Conservation (phyloP, 2,329 filamentous ascomycete genomes). For the Fusarium sp. region DNA sequence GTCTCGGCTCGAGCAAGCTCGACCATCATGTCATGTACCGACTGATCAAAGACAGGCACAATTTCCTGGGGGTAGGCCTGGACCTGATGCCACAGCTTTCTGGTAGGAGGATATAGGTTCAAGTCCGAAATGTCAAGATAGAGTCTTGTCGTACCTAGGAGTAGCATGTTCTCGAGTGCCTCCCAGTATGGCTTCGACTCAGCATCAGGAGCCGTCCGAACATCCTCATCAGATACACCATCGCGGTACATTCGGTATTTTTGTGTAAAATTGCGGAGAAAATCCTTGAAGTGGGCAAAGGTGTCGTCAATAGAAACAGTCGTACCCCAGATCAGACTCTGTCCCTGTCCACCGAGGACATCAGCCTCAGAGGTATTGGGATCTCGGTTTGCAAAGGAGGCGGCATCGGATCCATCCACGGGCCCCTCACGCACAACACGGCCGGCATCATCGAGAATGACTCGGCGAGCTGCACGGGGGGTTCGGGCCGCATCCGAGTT, state of each 20-base stretch:
- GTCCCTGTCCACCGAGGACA: conserved; percentile 82
- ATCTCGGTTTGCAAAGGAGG: conserved; percentile 73
- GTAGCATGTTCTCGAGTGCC: conserved; percentile 90
- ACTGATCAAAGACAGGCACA: conserved; percentile 95
- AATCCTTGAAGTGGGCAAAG: conserved; percentile 89
- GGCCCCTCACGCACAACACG: conserved; percentile 67
- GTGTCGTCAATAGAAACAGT: conserved; percentile 95
- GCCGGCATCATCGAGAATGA: conserved; percentile 70
- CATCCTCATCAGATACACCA: conserved; percentile 83
- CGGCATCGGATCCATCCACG: conserved; percentile 66
- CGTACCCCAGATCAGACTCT: conserved; percentile 94
- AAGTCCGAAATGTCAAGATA: conserved; percentile 92
- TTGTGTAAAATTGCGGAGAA: conserved; percentile 88
- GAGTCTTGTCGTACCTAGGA: conserved; percentile 84
- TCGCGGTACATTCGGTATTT: conserved; percentile 96
- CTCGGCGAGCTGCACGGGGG: conserved; percentile 63
- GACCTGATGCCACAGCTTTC: conserved; percentile 95
- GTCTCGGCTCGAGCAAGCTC: conserved; percentile 87
- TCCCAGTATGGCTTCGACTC: conserved; percentile 86
- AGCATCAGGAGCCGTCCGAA: conserved; percentile 75
- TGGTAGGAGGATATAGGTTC: conserved; percentile 90
- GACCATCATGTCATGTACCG: conserved; percentile 91
- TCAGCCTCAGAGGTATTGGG: conserved; percentile 94
- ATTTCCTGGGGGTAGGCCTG: conserved; percentile 97
- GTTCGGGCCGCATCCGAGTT: conserved; percentile 80